Percentiles rank a stretch among this genome's conserved stretches.
Conservation (phyloP, 805 yeast species). For the Suhomyces prunicola region DNA sequence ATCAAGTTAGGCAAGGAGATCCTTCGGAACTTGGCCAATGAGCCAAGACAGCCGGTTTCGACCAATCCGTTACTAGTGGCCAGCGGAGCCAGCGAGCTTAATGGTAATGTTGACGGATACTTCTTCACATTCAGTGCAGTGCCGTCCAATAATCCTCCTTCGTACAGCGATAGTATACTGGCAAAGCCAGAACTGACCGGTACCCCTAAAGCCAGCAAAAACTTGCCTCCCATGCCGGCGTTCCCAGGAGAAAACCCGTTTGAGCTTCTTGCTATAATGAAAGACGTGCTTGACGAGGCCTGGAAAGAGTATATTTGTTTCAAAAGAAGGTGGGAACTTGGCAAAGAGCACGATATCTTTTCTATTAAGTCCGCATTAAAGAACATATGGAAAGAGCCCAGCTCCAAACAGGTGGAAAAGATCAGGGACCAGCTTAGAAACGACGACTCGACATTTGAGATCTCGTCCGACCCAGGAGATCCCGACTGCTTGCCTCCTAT, state of each 20-base stretch:
- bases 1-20: constrained; percentile 57
- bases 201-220: not conserved
- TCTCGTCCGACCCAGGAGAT: constrained; percentile 32
- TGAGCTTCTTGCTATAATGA: constrained; percentile 43
- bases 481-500: constrained; percentile 57
- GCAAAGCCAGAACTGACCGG: not conserved
- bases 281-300: constrained; percentile 62
- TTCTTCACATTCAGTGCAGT: constrained; percentile 66
- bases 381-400: constrained; percentile 52
- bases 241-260: constrained; percentile 25
- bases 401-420: constrained; percentile 16
- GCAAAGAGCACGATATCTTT: constrained; percentile 66
- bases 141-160: constrained; percentile 62
- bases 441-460: constrained; percentile 26
- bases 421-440: constrained; percentile 26
- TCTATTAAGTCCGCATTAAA: constrained; percentile 57
- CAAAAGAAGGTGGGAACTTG: constrained; percentile 55
- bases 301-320: constrained; percentile 66
- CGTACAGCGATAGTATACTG: constrained; percentile 37
- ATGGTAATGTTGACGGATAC: constrained; percentile 75
- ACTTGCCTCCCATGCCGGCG: constrained; percentile 7
- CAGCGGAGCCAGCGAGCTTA: constrained; percentile 74
- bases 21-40: constrained; percentile 59
- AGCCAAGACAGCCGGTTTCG: constrained; percentile 57
- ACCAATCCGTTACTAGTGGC: constrained; percentile 71